A percentile compares a stretch with the other conserved stretches of the same genome.
These are phyloP conservation scores for Sedum album DNA, from an alignment of 164 flowering plant genomes.

Conservation along the genomic window DNA sequence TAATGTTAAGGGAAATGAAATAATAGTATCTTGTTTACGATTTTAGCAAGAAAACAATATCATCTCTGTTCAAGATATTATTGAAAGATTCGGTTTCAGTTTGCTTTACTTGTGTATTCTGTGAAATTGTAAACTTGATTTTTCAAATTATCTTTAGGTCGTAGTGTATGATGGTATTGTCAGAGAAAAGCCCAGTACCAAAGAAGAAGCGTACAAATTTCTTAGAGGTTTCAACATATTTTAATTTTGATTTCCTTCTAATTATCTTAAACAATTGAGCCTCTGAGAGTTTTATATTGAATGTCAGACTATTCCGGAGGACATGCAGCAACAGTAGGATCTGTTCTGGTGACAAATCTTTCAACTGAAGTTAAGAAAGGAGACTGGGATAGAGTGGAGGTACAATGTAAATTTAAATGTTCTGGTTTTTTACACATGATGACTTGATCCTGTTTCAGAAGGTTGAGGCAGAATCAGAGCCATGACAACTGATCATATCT, in stretches of 20 bases:
- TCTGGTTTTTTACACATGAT: not conserved
- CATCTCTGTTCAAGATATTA: not conserved
- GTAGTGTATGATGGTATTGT: slow-evolving; percentile 85
- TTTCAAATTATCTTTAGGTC: slow-evolving; percentile 56
- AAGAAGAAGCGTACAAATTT: slow-evolving; percentile 77
- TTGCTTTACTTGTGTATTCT: not conserved
- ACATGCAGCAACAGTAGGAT: slow-evolving; percentile 66
- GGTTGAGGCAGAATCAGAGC: not conserved
- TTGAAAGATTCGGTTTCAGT: not conserved
- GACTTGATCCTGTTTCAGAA: not conserved
- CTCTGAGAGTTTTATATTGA: not conserved
- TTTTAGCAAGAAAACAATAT: no score
- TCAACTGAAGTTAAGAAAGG: slow-evolving; percentile 63
- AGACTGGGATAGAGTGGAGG: slow-evolving; percentile 83
- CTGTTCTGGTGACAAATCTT: slow-evolving; percentile 78
- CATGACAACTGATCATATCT: not conserved
- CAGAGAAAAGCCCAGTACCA: slow-evolving; percentile 82
- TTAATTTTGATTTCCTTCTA: slow-evolving; percentile 2
- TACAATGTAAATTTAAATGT: slow-evolving; percentile 16
- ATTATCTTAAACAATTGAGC: not conserved
- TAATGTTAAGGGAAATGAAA: no score
- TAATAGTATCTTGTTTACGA: no score
- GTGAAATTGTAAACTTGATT: slow-evolving; percentile 5
- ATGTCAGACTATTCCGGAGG: slow-evolving; percentile 70
- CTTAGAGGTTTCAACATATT: slow-evolving; percentile 41